Base-by-base conservation (phyloP, 768 basidiomycete genomes). In the Sarcomyxa edulis region DNA sequence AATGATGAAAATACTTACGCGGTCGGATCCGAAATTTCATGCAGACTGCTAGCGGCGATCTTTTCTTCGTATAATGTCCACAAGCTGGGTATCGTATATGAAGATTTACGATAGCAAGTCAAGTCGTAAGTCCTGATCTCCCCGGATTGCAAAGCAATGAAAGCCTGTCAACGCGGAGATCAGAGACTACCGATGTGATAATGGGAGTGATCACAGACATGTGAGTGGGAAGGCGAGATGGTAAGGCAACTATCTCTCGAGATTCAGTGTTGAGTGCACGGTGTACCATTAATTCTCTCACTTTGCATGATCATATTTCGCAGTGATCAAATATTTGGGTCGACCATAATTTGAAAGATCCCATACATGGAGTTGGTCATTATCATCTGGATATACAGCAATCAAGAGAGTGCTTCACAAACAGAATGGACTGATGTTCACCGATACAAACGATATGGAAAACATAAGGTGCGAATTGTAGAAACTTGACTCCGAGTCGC, bases 51-150 rank as follows among this genome's bases (percentile, higher is more conserved):
- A 0, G 62, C 55, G 32, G 55, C 49, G 51, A 65, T 57, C 62
- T 73, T 73, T 42, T 81, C 72, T 55, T 86, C 78, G 48, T 87
- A 81, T 21, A 76, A 48, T 15, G 65, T 66, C 92, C 90, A 94
- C 48, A 84, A 62, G 50, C 91, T 90, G 3, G 81, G 80, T 23
- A 87, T 72, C 12, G 62, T 67, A 49, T 84, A 88, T 8, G 71
- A 66, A 0, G 87, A 86, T 43, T 81, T 69, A 14, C 73, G 65
- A 11, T 76, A 64, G 42, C 85, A 81, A 9, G 74, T 62, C n/a
- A 92, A 49, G 53, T 93, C 90, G 52, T 81, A 92, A 3, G 83
- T 81, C 47, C 74, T 73, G 44, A 90, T 69, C 34, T 81, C 78
- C 21, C 74, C 74, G n/a, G 62, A 65, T 44, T 65, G 61, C 28